These are phyloP conservation scores for Flaveria floridana DNA, from an alignment of 140 eudicot species.

Conservation along the genomic window DNA sequence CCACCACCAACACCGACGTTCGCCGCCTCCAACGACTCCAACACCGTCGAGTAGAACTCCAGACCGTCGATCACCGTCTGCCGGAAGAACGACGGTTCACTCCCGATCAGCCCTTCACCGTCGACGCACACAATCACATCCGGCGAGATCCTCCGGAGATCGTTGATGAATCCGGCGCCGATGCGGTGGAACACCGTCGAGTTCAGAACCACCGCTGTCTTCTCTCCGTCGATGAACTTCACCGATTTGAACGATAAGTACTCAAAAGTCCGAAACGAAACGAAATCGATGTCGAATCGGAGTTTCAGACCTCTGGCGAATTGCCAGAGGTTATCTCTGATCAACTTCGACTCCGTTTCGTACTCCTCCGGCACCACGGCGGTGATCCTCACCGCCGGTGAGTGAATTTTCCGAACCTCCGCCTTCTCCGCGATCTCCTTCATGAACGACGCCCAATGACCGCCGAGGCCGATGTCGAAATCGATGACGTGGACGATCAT, in stretches of 20 bases:
- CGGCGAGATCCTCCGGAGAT: conserved; percentile 65
- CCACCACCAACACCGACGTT: conserved; percentile 46
- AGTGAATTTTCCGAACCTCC: conserved; percentile 40
- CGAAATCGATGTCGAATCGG: conserved; percentile 70
- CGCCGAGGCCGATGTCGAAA: conserved; percentile 86
- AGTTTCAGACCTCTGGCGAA: conserved; percentile 77
- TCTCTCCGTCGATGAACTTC: conserved; percentile 75
- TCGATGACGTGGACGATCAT: conserved; percentile 75
- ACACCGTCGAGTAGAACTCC: conserved; percentile 74
- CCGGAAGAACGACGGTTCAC: conserved; percentile 61
- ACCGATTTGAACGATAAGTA: conserved; percentile 64
- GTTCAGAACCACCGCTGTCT: conserved; percentile 57
- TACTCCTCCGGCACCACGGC: conserved; percentile 77
- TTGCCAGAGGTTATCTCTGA: conserved; percentile 72
- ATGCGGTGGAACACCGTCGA: conserved; percentile 68
- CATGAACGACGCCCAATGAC: conserved; percentile 93
- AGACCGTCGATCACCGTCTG: conserved; percentile 78
- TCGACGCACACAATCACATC: conserved; percentile 76
- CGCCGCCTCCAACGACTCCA: conserved; percentile 87
- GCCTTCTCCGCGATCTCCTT: conserved; percentile 72
- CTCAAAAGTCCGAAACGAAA: conserved; percentile 59
- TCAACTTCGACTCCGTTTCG: conserved; percentile 57
- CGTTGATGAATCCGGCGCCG: conserved; percentile 60
- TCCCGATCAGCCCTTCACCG: conserved; percentile 50
- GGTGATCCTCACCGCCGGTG: conserved; percentile 65